Evolutionary conservation across 306 rosid species (phyloP), one percentile per base, ranked within the genome.

Genomic region (Castanea mollissima): DNA sequence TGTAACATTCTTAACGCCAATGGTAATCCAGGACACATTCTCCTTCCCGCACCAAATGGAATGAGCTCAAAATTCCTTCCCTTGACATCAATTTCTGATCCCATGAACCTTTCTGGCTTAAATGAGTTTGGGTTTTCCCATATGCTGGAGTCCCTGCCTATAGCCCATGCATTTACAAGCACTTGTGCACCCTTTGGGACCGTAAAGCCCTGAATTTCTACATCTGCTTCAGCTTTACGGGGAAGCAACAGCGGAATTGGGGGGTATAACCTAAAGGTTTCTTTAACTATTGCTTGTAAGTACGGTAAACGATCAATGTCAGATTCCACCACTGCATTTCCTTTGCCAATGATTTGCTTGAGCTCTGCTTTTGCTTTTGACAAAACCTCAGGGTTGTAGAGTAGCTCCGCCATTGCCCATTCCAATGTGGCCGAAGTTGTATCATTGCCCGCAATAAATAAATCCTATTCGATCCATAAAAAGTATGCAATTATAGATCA

Each of bases 51-150:
- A 0, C 90, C 86, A 23, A 89, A 89, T 1, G 92, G 90, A n/a
- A 69, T 21, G 1, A 89, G 75, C 88, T 84, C 84, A 78, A 80
- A 86, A 52, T 73, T 34, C 1, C 69, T 49, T 3, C 84, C 84
- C n/a, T 25, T 56, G 4, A 51, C 44, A 29, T 84, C 86, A 51
- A 55, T 23, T 3, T 71, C 75, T 4, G 12, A 11, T 19, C 57
- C 56, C 56, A 15, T 9, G 25, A 16, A 71, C 72, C 11, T 86
- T 29, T 92, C 92, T 0, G 94, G 97, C 32, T 52, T 74, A 55
- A 90, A 92, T 4, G 57, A 35, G n/a, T 82, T 19, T 0, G 92
- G 83, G 63, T 59, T 80, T 0, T 87, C 82, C 97, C 97, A 90
- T 5, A 57, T 14, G 5, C 29, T 62, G 1, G 90, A 63, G 41